These are phyloP conservation scores for Fusarium sp. DNA, from an alignment of 2,329 filamentous ascomycete species.

Conservation along the genomic window DNA sequence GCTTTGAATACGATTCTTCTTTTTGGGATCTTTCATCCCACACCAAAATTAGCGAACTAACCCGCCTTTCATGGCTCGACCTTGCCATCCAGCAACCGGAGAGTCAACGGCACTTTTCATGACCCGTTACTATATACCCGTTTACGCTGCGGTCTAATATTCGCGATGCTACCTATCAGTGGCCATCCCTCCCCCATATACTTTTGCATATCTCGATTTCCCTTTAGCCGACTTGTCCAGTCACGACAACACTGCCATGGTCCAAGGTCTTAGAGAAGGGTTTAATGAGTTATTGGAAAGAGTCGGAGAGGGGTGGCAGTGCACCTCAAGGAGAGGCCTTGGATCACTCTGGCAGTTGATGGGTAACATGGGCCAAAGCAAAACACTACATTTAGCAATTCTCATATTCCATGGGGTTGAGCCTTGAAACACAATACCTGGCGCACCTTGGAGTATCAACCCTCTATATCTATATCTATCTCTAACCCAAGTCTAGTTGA, in stretches of 20 bases:
- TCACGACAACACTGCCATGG: slow-evolving; percentile 35
- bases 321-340: slow-evolving; percentile 40
- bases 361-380: slow-evolving; percentile 35
- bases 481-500: slow-evolving; percentile 12
- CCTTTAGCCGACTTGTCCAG: slow-evolving; percentile 21
- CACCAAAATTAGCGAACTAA: slow-evolving; percentile 39
- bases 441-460: slow-evolving; percentile 46
- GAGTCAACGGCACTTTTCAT: slow-evolving; percentile 39
- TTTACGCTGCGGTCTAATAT: slow-evolving; percentile 48
- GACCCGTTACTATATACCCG: slow-evolving; percentile 48
- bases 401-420: slow-evolving; percentile 39
- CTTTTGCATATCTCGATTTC: slow-evolving; percentile 23
- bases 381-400: slow-evolving; percentile 43
- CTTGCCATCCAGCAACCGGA: slow-evolving; percentile 35
- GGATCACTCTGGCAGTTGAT: slow-evolving; percentile 43
- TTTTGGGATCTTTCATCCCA: slow-evolving; percentile 16
- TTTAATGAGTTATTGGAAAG: slow-evolving; percentile 16
- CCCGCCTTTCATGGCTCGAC: slow-evolving; percentile 35
- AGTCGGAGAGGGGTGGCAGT: slow-evolving; percentile 29
- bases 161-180: slow-evolving; percentile 45
- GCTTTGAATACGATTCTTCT: slow-evolving; percentile 35
- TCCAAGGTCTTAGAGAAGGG: slow-evolving; percentile 36
- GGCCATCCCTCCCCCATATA: slow-evolving; percentile 32
- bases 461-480: slow-evolving; percentile 43
- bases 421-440: slow-evolving; percentile 39